Evolutionary conservation across 352 stramenopile species (phyloP).

Genomic region (Pythium chondricola): DNA sequence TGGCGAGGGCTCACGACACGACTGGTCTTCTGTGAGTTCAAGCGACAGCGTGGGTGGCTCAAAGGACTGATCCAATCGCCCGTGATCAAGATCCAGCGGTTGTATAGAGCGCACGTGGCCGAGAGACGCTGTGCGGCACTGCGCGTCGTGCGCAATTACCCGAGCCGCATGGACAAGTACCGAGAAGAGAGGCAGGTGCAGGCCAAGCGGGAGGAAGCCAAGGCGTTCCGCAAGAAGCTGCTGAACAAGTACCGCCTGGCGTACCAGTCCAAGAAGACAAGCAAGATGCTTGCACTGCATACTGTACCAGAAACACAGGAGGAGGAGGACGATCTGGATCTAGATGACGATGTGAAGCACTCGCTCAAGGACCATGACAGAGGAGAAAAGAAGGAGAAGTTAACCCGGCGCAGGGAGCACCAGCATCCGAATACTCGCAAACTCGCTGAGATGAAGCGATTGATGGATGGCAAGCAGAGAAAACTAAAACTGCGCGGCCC

Average conservation of each 20-base stretch:
- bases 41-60: slow-evolving; percentile 56
- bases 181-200: slow-evolving; percentile 21
- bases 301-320: slow-evolving; percentile 1
- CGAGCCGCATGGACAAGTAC: slow-evolving; percentile 34
- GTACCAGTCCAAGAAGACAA: slow-evolving; percentile 43
- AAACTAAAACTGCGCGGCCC: slow-evolving; percentile 20
- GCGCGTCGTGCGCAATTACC: slow-evolving; percentile 37
- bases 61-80: slow-evolving; percentile 53
- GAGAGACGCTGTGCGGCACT: slow-evolving; percentile 25
- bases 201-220: slow-evolving; percentile 19
- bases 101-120: slow-evolving; percentile 42
- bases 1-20: slow-evolving; percentile 61
- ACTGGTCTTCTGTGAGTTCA: slow-evolving; percentile 57
- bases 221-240: slow-evolving; percentile 38
- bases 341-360: not conserved
- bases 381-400: not conserved
- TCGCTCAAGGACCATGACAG: slow-evolving; percentile 3
- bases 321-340: not conserved
- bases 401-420: not conserved
- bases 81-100: slow-evolving; percentile 63
- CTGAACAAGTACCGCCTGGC: slow-evolving; percentile 50
- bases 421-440: slow-evolving; percentile 13
- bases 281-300: slow-evolving; percentile 39
- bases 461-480: slow-evolving; percentile 11
- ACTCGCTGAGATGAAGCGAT: slow-evolving; percentile 16